A percentile compares a stretch with the other conserved stretches of the same genome.
Evolutionary conservation across 78 protist species (phyloP).

Genomic region (Tieghemostelium lacteum): DNA sequence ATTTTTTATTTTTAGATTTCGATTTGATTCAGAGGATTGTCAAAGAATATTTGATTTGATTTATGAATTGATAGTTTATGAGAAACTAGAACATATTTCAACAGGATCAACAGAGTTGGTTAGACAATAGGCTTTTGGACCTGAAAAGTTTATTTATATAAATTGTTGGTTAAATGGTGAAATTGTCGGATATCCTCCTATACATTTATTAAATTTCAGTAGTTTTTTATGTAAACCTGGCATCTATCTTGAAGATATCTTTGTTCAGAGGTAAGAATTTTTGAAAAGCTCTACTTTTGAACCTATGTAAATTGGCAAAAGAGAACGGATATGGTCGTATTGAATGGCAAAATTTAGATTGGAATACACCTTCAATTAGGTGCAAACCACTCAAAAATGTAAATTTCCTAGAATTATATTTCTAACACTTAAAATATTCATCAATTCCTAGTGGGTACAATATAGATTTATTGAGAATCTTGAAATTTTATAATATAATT

Average conservation of each 20-base stretch:
- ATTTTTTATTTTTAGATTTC: too few species aligned
- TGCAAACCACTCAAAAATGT: too few species aligned
- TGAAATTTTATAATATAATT: too few species aligned
- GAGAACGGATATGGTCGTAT: constrained; percentile 54
- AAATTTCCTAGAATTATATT: too few species aligned
- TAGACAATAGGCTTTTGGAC: constrained; percentile 20
- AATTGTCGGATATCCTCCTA: constrained; percentile 20
- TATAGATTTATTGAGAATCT: too few species aligned
- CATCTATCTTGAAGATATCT: constrained; percentile 55
- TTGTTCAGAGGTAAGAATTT: constrained; percentile 35
- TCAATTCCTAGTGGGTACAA: too few species aligned
- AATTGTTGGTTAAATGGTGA: constrained; percentile 4
- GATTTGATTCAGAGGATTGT: too few species aligned
- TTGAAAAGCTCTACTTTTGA: constrained; percentile 52
- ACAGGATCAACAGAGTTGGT: constrained; percentile 6
- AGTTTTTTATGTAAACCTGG: constrained; percentile 25
- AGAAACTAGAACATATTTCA: constrained; percentile 42
- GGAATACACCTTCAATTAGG: constrained; percentile 55
- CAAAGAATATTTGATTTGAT: constrained; percentile 28
- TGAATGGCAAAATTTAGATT: constrained; percentile 60
- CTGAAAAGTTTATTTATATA: constrained; percentile 4
- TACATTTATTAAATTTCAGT: constrained; percentile 22
- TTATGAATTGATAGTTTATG: constrained; percentile 33
- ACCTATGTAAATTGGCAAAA: constrained; percentile 22
- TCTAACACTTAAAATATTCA: too few species aligned